Conservation (phyloP, 2,329 filamentous ascomycete genomes). For the Penicillium sp. region DNA sequence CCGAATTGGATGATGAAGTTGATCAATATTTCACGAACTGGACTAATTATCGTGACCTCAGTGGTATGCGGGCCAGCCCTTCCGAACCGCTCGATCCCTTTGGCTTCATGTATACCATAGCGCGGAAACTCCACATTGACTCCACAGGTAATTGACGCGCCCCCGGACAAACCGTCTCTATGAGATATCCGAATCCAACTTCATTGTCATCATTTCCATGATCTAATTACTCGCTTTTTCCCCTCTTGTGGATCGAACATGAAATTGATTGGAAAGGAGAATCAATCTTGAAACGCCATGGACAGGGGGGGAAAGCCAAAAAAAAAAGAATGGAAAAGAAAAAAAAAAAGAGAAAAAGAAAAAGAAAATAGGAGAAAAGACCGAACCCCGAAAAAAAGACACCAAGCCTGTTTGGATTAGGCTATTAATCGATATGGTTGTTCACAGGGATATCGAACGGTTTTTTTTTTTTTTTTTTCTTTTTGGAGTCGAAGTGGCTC, state of each 20-base stretch:
- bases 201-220: not conserved
- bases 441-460: slow-evolving; percentile 10
- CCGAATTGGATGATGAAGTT: slow-evolving; percentile 1
- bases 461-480: slow-evolving; percentile 2
- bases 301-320: not conserved
- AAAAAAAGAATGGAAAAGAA: not conserved
- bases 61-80: slow-evolving; percentile 14
- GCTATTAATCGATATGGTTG: slow-evolving; percentile 4
- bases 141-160: slow-evolving; percentile 6
- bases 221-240: not conserved
- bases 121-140: slow-evolving; percentile 12
- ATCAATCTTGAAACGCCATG: not conserved
- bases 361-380: not conserved
- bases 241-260: not conserved
- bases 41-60: slow-evolving; percentile 8
- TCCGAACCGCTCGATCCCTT: slow-evolving; percentile 18
- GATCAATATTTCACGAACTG: slow-evolving; percentile 5
- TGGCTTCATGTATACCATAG: slow-evolving; percentile 18
- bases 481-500: slow-evolving; percentile 11
- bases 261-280: not conserved
- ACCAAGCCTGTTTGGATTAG: slow-evolving; percentile 2
- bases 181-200: not conserved
- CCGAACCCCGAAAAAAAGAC: slow-evolving; percentile 4
- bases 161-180: not conserved
- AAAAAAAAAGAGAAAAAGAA: not conserved